Evolutionary conservation across 805 yeast genomes (phyloP).

Genomic region (Saccharomyces kudriavzevii): DNA sequence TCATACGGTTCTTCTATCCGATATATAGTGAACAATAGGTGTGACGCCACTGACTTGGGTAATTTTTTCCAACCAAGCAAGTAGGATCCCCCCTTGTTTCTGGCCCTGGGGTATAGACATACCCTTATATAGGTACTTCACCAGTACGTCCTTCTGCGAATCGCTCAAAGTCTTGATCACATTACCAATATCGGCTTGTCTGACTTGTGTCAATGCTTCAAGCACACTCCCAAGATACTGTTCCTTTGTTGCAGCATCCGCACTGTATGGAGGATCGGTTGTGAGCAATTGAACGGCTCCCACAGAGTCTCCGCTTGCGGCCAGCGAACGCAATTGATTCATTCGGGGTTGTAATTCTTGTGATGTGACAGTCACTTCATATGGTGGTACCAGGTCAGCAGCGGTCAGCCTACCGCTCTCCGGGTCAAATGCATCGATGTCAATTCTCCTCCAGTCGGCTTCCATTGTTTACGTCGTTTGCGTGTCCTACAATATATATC

Average conservation of each 20-base stretch:
- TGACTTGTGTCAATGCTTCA: constrained; percentile 61
- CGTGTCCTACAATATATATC: not conserved
- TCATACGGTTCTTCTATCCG: constrained; percentile 75
- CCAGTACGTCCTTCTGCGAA: constrained; percentile 66
- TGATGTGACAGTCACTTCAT: constrained; percentile 40
- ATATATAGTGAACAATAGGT: constrained; percentile 74
- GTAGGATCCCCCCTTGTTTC: constrained; percentile 75
- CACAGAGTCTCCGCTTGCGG: constrained; percentile 63
- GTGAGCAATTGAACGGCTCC: constrained; percentile 61
- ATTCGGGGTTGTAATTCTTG: constrained; percentile 50
- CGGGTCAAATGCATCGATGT: constrained; percentile 84
- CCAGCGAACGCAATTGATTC: constrained; percentile 49
- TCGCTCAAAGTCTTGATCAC: constrained; percentile 51
- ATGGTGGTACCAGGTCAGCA: constrained; percentile 54
- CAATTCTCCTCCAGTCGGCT: constrained; percentile 84
- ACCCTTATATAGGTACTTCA: constrained; percentile 79
- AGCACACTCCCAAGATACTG: constrained; percentile 50
- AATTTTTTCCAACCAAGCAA: constrained; percentile 89
- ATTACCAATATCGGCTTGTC: constrained; percentile 55
- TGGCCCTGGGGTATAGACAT: constrained; percentile 74
- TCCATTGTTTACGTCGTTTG: not conserved
- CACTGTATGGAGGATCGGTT: constrained; percentile 76
- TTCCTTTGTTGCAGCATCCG: constrained; percentile 41
- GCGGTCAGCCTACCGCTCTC: constrained; percentile 57
- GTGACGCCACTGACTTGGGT: constrained; percentile 81